Evolutionary conservation across 176 grass and related monocot species (phyloP), one percentile per base, ranked within the genome.

Genomic region (Oropetium thomaeum): DNA sequence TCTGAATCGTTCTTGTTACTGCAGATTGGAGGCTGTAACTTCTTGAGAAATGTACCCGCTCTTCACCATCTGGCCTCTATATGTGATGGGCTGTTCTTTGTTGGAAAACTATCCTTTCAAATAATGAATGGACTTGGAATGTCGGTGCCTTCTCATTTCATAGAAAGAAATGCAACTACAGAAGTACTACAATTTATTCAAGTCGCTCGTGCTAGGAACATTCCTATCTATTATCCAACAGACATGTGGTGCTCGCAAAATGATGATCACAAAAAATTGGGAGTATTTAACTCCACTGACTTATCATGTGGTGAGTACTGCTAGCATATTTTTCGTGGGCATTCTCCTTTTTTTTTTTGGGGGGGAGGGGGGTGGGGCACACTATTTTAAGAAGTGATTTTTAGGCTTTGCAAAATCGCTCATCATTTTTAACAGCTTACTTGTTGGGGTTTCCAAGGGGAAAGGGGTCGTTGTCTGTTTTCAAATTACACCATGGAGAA

Each of bases 1-100:
- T 7, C 22, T 78, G 59, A 69, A 29, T 62, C 73, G 19, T 74
- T 85, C 58, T 74, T 42, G 44, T 79, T 88, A 66, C 83, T 86
- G 79, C 83, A 97, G 93, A 93, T 97, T 83, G 93, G 93, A 85
- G 90, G 93, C 27, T 83, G 84, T 70, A 91, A 93, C 58, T 93
- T 93, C 62, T 84, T 85, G 68, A 84, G 81, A 78, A 97, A 97
- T 75, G 73, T 86, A 69, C 58, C 73, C 28, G 90, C 87, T 62
- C 86, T 97, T 75, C 69, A 71, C 62, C 19, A 84, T 27, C 62
- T 97, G 74, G 82, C 88, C 79, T 91, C 77, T 85, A 69, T 73
- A 68, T 97, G 88, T 77, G 87, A 97, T 76, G 93, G 73, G 20
- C 19, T 97, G 39, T 81, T 91, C 52, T 82, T 97, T 87, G 65